Percentiles rank a stretch among this genome's conserved stretches.
These are phyloP conservation scores for Papilionanthe hybrid DNA, from an alignment of 116 monocot genomes.

Conservation along the genomic window DNA sequence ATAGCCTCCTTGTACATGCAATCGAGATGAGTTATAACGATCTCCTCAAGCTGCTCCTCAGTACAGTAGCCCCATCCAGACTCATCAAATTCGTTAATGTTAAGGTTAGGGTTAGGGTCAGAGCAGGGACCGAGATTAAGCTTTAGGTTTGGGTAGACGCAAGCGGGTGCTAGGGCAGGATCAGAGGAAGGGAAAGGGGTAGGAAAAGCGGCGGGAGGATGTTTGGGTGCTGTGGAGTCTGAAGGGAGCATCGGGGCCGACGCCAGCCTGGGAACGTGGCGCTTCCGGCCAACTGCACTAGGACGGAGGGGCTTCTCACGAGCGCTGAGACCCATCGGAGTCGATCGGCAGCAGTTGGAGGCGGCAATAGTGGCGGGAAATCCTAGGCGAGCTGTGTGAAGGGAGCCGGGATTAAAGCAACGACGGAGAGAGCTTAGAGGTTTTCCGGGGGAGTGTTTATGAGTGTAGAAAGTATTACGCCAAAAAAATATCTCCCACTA, in stretches of 20 bases:
- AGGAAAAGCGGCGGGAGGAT: neutral
- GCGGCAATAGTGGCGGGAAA: neutral
- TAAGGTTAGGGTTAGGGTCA: constrained; percentile 14
- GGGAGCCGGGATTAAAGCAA: neutral
- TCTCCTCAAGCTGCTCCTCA: constrained; percentile 73
- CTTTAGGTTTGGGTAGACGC: neutral
- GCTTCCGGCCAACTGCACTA: neutral
- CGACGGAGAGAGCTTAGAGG: neutral
- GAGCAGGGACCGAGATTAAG: constrained; percentile 1
- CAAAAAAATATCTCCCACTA: too few species aligned
- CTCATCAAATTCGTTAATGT: constrained; percentile 11
- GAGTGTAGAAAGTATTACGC: too few species aligned
- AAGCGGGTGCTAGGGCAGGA: neutral
- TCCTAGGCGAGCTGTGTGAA: neutral
- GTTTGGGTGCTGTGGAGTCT: neutral
- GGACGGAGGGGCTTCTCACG: constrained; percentile 7
- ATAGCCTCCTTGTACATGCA: constrained; percentile 65
- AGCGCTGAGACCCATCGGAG: neutral
- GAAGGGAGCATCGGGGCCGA: neutral
- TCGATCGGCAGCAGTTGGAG: neutral
- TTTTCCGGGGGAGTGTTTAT: too few species aligned
- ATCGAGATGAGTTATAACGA: constrained; percentile 63
- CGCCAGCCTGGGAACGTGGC: constrained; percentile 2
- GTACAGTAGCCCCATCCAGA: constrained; percentile 53
- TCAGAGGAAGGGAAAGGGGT: constrained; percentile 1